Evolutionary conservation across 139 green algal genomes (phyloP).

Genomic region (Penium margaritaceum): DNA sequence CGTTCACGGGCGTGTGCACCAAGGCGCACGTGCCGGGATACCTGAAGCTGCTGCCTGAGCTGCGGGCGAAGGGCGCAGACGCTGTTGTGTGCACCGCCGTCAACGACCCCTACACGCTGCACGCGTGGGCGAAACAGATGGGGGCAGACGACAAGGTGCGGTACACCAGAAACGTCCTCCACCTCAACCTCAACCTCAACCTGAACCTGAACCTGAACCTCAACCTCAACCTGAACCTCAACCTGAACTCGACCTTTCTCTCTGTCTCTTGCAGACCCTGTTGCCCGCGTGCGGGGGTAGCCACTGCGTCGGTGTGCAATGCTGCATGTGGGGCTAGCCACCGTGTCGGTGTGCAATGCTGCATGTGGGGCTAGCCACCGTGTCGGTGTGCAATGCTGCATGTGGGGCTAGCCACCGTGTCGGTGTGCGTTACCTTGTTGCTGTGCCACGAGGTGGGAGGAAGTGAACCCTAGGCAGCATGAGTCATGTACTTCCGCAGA

Average conservation of each 20-base stretch:
- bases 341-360: too few species aligned
- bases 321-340: too few species aligned
- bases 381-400: background rate
- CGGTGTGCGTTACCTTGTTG: background rate
- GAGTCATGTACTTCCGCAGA: background rate
- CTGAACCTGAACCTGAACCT: too few species aligned
- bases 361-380: background rate
- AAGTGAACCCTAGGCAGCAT: too few species aligned
- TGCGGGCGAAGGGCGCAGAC: constrained; percentile 40
- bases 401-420: background rate
- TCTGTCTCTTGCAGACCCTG: too few species aligned
- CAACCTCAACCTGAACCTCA: too few species aligned
- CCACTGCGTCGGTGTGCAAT: too few species aligned
- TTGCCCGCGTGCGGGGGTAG: background rate
- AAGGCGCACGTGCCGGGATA: constrained; percentile 35
- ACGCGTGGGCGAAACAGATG: constrained; percentile 27
- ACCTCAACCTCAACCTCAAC: background rate
- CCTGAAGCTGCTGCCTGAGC: constrained; percentile 13
- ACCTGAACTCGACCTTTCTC: too few species aligned
- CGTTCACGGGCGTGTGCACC: constrained; percentile 37
- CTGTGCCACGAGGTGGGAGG: too few species aligned
- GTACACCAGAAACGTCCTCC: background rate
- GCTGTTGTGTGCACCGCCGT: constrained; percentile 26
- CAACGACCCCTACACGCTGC: constrained; percentile 36
- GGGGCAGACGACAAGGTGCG: constrained; percentile 30